Evolutionary conservation across 805 yeast genomes (phyloP).

Genomic region (Pichia nakasei): DNA sequence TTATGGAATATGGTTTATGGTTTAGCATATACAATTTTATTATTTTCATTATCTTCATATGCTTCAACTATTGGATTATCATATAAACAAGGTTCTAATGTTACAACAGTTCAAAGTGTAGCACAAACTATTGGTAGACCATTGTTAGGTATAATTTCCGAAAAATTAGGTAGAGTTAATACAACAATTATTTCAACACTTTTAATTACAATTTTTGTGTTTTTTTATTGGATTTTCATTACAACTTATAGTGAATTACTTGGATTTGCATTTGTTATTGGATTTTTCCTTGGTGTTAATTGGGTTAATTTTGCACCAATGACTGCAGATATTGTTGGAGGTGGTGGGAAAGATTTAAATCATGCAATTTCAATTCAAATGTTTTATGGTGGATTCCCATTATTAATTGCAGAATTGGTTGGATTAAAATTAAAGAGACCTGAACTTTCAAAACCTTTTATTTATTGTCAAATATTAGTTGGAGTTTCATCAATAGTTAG

Average conservation of each 20-base stretch:
- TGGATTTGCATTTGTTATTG: conserved; percentile 36
- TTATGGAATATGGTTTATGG: conserved; percentile 21
- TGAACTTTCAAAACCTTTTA: conserved; percentile 35
- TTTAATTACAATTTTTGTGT: conserved; percentile 30
- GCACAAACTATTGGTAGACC: conserved; percentile 47
- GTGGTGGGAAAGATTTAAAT: conserved; percentile 23
- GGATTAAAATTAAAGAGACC: conserved; percentile 23
- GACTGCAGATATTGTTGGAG: conserved; percentile 28
- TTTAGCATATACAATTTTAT: conserved; percentile 27
- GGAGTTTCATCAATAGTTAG: conserved; percentile 38
- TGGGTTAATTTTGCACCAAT: conserved; percentile 30
- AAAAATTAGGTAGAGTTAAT: conserved; percentile 39
- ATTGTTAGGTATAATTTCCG: conserved; percentile 37
- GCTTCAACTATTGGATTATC: conserved; percentile 41
- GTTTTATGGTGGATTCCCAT: conserved; percentile 24
- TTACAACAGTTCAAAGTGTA: conserved; percentile 38
- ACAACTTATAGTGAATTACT: conserved; percentile 33
- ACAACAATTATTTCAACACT: conserved; percentile 30
- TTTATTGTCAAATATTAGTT: conserved; percentile 54
- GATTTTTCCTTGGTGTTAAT: conserved; percentile 39
- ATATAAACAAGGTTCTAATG: conserved; percentile 34
- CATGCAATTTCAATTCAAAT: conserved; percentile 22
- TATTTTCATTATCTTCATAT: conserved; percentile 42
- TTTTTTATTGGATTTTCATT: conserved; percentile 43
- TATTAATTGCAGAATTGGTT: conserved; percentile 25